Conservation (phyloP, 139 green algal genomes). For the Coelastrella sp. region DNA sequence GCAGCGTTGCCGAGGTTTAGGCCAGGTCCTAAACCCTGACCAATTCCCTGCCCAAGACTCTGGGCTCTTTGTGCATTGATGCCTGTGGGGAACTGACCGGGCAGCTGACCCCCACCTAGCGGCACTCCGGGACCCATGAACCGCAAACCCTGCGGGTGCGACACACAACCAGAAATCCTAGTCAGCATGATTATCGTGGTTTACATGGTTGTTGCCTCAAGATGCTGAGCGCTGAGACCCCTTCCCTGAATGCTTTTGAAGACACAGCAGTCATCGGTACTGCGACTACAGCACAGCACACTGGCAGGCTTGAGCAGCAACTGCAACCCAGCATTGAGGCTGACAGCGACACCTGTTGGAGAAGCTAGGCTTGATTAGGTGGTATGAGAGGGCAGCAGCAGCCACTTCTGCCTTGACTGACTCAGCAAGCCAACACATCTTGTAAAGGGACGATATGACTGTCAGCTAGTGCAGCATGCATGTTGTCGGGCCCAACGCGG, state of each 20-base stretch:
- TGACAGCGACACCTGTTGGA: no score
- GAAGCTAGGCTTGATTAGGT: no score
- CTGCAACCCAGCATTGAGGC: no score
- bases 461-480: no score
- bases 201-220: neutral
- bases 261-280: no score
- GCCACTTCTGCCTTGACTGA: no score
- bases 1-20: conserved; percentile 6
- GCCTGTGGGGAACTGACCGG: conserved; percentile 29
- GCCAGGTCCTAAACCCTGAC: conserved; percentile 36
- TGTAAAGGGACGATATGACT: no score
- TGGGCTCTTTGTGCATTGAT: conserved; percentile 33
- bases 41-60: conserved; percentile 36
- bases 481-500: no score
- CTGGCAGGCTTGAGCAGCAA: neutral
- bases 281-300: neutral
- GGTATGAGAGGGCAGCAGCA: no score
- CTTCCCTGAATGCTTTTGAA: neutral
- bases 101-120: conserved; percentile 10
- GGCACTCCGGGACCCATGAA: conserved; percentile 39
- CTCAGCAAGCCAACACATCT: no score
- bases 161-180: neutral
- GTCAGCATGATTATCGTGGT: neutral
- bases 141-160: conserved; percentile 1
- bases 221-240: neutral